Conservation (phyloP, 208 protist genomes). For the Trypanosoma platydactyli region DNA sequence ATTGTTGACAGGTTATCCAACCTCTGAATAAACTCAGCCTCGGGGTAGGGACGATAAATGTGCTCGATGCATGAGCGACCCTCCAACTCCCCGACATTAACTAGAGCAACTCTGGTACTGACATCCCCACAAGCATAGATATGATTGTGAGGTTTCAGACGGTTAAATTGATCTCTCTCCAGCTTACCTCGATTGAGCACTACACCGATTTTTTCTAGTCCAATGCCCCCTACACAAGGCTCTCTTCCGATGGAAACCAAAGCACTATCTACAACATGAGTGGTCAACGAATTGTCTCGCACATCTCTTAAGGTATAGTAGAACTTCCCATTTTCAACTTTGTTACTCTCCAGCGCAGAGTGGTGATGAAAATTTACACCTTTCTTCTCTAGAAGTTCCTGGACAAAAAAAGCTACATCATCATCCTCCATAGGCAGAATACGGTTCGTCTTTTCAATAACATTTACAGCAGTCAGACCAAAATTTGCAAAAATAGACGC, state of each 20-base stretch:
- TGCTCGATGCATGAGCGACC: constrained; percentile 77
- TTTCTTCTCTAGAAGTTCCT: constrained; percentile 70
- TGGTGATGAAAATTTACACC: constrained; percentile 85
- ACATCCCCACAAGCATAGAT: constrained; percentile 91
- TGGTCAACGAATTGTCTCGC: constrained; percentile 34
- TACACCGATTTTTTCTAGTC: constrained; percentile 57
- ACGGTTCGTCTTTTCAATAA: constrained; percentile 84
- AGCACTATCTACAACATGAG: constrained; percentile 73
- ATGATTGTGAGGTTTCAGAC: constrained; percentile 66
- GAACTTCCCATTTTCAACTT: constrained; percentile 71
- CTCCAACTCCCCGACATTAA: constrained; percentile 89
- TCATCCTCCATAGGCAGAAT: constrained; percentile 91
- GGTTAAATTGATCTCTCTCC: constrained; percentile 61
- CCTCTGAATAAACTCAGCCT: constrained; percentile 59
- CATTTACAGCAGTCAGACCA: constrained; percentile 76
- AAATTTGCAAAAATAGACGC: constrained; percentile 92
- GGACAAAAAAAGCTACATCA: constrained; percentile 84
- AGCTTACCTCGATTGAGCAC: constrained; percentile 46
- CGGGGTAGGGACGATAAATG: constrained; percentile 74
- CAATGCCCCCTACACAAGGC: constrained; percentile 54
- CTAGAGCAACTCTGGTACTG: constrained; percentile 67
- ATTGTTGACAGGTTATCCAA: constrained; percentile 92
- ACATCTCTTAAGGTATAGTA: constrained; percentile 77
- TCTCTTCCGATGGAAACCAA: constrained; percentile 89
- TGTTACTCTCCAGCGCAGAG: constrained; percentile 65